Percentiles rank a stretch among this genome's conserved stretches.
Evolutionary conservation across 2,329 filamentous ascomycete species (phyloP).

Genomic region (Beauveria australis): DNA sequence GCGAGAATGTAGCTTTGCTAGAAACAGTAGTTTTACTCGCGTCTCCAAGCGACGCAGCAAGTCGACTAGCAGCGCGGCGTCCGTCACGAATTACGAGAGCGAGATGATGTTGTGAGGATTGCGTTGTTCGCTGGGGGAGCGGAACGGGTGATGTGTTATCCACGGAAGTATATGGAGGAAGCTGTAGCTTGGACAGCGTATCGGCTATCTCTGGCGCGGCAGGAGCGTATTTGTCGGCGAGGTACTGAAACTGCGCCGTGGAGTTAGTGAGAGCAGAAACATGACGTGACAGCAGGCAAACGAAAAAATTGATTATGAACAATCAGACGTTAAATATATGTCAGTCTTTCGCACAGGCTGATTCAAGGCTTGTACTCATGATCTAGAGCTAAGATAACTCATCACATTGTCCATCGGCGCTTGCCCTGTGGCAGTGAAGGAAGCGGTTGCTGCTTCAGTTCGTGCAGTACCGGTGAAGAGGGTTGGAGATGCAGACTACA

Average conservation of each 20-base stretch:
- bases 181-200: constrained; percentile 58
- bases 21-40: constrained; percentile 44
- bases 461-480: not conserved
- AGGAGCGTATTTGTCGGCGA: constrained; percentile 61
- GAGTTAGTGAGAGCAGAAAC: not conserved
- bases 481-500: not conserved
- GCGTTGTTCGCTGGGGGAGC: constrained; percentile 39
- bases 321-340: constrained; percentile 32
- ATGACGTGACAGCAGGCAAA: not conserved
- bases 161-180: constrained; percentile 45
- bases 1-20: constrained; percentile 39
- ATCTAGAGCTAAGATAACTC: constrained; percentile 71
- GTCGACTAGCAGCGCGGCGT: constrained; percentile 46
- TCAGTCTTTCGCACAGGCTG: constrained; percentile 49
- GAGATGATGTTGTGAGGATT: constrained; percentile 42
- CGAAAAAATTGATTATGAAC: constrained; percentile 13
- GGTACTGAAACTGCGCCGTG: constrained; percentile 46
- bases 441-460: not conserved
- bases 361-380: constrained; percentile 54
- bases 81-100: constrained; percentile 58
- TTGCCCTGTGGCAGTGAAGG: constrained; percentile 10
- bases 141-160: constrained; percentile 45
- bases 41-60: constrained; percentile 37
- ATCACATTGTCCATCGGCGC: constrained; percentile 26
- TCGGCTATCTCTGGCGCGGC: constrained; percentile 58